Conservation (phyloP, 169 alveolate species). For the Plasmodium vinckei region DNA sequence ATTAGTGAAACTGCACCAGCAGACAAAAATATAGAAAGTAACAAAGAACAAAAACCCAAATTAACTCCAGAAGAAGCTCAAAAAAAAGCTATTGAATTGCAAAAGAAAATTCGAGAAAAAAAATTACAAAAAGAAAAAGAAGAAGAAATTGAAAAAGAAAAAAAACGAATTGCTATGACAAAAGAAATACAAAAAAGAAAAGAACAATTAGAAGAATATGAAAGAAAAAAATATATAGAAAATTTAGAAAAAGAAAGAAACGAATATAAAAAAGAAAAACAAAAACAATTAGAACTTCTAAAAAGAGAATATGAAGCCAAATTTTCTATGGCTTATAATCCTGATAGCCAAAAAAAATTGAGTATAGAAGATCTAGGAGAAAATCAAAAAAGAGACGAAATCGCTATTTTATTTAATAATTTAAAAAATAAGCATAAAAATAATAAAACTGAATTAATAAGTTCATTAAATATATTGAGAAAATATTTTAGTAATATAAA, state of each 20-base stretch:
- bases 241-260: slow-evolving; percentile 59
- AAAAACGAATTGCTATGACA: slow-evolving; percentile 70
- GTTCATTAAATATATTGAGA: slow-evolving; percentile 47
- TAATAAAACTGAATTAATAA: slow-evolving; percentile 35
- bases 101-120: slow-evolving; percentile 68
- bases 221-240: slow-evolving; percentile 60
- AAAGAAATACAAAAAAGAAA: slow-evolving; percentile 70
- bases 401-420: slow-evolving; percentile 67
- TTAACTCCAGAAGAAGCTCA: slow-evolving; percentile 73
- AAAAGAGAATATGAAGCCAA: slow-evolving; percentile 75
- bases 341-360: slow-evolving; percentile 32
- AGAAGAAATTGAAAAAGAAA: slow-evolving; percentile 72
- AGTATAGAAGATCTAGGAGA: slow-evolving; percentile 52
- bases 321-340: slow-evolving; percentile 58
- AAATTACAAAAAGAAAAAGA: slow-evolving; percentile 65
- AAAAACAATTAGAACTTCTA: slow-evolving; percentile 64
- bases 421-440: slow-evolving; percentile 70
- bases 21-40: not conserved
- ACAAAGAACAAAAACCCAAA: slow-evolving; percentile 9
- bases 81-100: slow-evolving; percentile 64
- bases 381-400: slow-evolving; percentile 73
- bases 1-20: not conserved
- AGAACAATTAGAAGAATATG: slow-evolving; percentile 74
- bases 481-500: slow-evolving; percentile 50
- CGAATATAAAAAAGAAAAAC: slow-evolving; percentile 75